phyloP scores from a whole-genome alignment of 371 early-diverging fungal species.

The Chytridiales sp. region DNA sequence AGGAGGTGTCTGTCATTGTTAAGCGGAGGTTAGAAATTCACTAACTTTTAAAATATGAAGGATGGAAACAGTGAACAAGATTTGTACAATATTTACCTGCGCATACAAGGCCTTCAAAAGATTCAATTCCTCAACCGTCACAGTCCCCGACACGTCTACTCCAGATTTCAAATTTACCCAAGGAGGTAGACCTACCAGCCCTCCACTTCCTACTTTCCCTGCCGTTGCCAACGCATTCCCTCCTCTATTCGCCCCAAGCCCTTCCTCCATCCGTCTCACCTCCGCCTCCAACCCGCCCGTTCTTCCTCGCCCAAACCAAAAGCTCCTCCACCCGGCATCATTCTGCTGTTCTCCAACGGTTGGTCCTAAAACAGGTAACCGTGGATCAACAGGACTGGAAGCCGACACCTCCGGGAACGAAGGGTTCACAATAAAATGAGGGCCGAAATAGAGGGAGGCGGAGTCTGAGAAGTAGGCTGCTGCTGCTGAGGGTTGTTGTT shows the following conservation, averaged over 20 bases:
- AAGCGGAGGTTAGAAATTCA: background rate
- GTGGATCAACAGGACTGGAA: background rate
- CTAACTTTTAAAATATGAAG: too few species aligned
- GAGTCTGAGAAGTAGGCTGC: slow-evolving; percentile 19
- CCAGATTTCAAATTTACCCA: background rate
- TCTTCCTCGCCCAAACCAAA: background rate
- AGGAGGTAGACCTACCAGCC: background rate
- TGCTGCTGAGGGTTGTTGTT: too few species aligned
- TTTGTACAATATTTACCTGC: slow-evolving; percentile 9
- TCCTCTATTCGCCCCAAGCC: background rate
- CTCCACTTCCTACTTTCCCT: too few species aligned
- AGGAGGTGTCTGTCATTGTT: slow-evolving; percentile 7
- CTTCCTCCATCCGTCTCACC: background rate
- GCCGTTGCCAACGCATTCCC: background rate
- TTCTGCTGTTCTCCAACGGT: background rate
- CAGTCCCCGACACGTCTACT: background rate
- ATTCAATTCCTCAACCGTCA: slow-evolving; percentile 7
- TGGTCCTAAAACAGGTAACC: background rate
- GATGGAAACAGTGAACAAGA: too few species aligned
- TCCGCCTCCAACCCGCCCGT: background rate
- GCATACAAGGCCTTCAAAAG: background rate
- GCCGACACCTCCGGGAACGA: background rate
- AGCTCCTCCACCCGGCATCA: background rate
- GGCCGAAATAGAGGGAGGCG: slow-evolving; percentile 19
- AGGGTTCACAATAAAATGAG: slow-evolving; percentile 22